phyloP scores from a whole-genome alignment of 164 flowering plant genomes.

The Umbilicus rupestris region DNA sequence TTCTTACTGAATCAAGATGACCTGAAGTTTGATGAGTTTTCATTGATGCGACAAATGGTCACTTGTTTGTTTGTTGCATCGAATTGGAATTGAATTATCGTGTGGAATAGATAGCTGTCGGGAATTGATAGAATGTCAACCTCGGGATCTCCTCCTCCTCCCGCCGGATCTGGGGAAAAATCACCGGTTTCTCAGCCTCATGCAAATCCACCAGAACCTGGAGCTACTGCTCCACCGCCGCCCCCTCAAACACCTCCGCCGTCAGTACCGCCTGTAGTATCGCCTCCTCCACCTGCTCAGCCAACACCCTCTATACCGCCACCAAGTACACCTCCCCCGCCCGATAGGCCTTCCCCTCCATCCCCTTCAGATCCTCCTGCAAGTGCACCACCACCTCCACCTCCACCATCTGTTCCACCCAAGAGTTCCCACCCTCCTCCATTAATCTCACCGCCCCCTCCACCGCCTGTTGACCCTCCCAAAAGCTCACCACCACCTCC shows the following conservation, averaged over 20 bases:
- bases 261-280: background rate
- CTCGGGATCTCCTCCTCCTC: background rate
- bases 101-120: background rate
- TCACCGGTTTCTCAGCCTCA: background rate
- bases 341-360: background rate
- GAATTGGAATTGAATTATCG: background rate
- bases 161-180: background rate
- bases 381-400: conserved; percentile 7
- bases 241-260: background rate
- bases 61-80: background rate
- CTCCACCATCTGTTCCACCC: conserved; percentile 12
- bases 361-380: background rate
- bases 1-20: conserved; percentile 2
- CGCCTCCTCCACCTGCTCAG: background rate
- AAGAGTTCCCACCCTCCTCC: conserved; percentile 18
- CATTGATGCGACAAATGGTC: background rate
- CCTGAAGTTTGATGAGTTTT: background rate
- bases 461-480: conserved; percentile 16
- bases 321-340: background rate
- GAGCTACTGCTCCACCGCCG: conserved; percentile 15
- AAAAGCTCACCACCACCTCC: conserved; percentile 27
- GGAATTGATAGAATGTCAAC: background rate
- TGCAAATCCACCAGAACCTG: conserved; percentile 8
- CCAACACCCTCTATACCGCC: background rate
- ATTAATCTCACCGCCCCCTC: conserved; percentile 14